Percentiles rank a stretch among this genome's conserved stretches.
Conservation (phyloP, 331 rosid genomes). For the Quercus phellos region DNA sequence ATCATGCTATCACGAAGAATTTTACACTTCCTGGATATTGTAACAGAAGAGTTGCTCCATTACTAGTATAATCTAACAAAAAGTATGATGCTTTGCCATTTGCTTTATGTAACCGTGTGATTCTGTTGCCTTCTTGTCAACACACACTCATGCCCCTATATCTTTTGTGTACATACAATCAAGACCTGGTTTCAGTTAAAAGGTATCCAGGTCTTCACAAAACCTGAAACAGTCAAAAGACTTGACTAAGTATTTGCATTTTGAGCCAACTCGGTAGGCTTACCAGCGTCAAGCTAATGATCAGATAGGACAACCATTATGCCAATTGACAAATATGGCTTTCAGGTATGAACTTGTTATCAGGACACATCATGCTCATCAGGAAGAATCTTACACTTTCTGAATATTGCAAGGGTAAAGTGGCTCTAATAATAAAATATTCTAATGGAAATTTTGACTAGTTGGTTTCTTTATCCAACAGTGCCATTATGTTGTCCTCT, state of each 20-base stretch:
- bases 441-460: neutral
- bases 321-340: neutral
- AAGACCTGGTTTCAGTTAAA: neutral
- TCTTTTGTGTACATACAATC: neutral
- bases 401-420: neutral
- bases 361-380: neutral
- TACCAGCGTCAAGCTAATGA: neutral
- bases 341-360: neutral
- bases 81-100: neutral
- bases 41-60: neutral
- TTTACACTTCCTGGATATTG: too few species aligned
- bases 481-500: neutral
- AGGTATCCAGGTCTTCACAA: neutral
- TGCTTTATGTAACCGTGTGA: neutral
- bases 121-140: neutral
- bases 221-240: neutral
- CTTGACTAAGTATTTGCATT: neutral
- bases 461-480: neutral
- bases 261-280: neutral
- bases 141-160: neutral
- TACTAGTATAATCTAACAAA: neutral
- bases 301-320: constrained; percentile 10
- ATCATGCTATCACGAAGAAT: neutral
- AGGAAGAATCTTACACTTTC: neutral
- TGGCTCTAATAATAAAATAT: neutral